A percentile compares a stretch with the other conserved stretches of the same genome.
These are phyloP conservation scores for Eimeria acervulina DNA, from an alignment of 169 alveolate species.

Conservation along the genomic window DNA sequence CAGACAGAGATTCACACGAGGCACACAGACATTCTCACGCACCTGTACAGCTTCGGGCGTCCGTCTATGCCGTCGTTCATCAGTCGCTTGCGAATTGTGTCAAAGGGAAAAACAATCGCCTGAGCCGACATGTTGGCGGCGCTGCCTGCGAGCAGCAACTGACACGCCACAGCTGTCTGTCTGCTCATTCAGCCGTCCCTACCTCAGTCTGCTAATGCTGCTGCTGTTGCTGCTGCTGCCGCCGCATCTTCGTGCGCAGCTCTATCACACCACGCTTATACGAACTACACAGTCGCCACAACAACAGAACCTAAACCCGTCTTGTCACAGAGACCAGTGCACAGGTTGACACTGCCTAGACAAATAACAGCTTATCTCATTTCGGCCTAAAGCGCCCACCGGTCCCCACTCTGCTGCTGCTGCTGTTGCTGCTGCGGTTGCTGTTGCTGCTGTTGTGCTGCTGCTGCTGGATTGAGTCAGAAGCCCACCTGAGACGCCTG, in stretches of 20 bases:
- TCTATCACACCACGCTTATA: neutral
- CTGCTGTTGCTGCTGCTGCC: neutral
- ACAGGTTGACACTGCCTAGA: neutral
- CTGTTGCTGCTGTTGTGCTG: constrained; percentile 3
- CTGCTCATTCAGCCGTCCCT: neutral
- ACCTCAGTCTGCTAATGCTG: neutral
- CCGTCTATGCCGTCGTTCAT: constrained; percentile 94
- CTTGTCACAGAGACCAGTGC: neutral
- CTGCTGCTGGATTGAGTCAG: neutral
- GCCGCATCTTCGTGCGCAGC: neutral
- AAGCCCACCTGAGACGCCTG: constrained; percentile 51
- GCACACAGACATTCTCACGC: neutral
- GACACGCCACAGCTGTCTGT: neutral
- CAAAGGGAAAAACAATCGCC: constrained; percentile 89
- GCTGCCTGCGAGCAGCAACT: constrained; percentile 81
- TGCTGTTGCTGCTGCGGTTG: neutral
- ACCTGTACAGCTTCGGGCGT: constrained; percentile 88
- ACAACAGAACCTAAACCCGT: neutral
- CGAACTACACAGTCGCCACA: neutral
- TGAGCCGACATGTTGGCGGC: constrained; percentile 85
- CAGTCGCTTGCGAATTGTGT: constrained; percentile 93
- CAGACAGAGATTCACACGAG: too few species aligned
- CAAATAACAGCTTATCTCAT: neutral
- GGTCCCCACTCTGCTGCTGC: neutral
- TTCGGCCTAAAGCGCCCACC: neutral